Evolutionary conservation across 2,329 filamentous ascomycete species (phyloP).

Genomic region (Arthrinium puccinioides): DNA sequence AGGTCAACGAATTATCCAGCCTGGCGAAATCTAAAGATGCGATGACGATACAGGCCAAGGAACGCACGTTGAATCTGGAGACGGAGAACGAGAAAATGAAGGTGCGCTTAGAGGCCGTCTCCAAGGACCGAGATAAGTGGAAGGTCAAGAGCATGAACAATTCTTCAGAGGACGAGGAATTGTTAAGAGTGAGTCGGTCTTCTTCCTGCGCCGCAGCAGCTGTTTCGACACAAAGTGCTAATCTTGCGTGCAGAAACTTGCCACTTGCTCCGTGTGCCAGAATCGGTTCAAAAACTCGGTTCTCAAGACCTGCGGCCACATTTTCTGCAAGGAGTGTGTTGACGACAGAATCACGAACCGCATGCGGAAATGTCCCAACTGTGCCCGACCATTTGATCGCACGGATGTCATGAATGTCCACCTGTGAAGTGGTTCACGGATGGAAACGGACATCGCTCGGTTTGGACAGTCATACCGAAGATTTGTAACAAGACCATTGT

Average conservation of each 20-base stretch:
- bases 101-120: conserved; percentile 66
- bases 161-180: conserved; percentile 74
- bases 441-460: too few relatives aligned
- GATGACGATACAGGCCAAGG: conserved; percentile 39
- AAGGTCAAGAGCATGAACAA: conserved; percentile 77
- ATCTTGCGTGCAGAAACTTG: conserved; percentile 35
- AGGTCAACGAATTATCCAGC: conserved; percentile 69
- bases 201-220: neutral
- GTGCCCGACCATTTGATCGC: conserved; percentile 84
- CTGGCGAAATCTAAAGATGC: conserved; percentile 71
- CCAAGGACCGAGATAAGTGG: conserved; percentile 80
- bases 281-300: conserved; percentile 91
- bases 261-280: conserved; percentile 87
- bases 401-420: conserved; percentile 79
- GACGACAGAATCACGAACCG: conserved; percentile 84
- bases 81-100: conserved; percentile 75
- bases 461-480: too few relatives aligned
- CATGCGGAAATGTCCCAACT: conserved; percentile 91
- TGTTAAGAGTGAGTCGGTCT: conserved; percentile 65
- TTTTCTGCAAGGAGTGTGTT: conserved; percentile 87
- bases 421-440: too few relatives aligned
- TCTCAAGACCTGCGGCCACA: conserved; percentile 88
- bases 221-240: neutral
- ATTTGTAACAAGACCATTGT: too few relatives aligned
- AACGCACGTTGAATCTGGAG: conserved; percentile 56